These are phyloP conservation scores for Penicillium sp. DNA, from an alignment of 2,329 filamentous ascomycete species.

Conservation along the genomic window DNA sequence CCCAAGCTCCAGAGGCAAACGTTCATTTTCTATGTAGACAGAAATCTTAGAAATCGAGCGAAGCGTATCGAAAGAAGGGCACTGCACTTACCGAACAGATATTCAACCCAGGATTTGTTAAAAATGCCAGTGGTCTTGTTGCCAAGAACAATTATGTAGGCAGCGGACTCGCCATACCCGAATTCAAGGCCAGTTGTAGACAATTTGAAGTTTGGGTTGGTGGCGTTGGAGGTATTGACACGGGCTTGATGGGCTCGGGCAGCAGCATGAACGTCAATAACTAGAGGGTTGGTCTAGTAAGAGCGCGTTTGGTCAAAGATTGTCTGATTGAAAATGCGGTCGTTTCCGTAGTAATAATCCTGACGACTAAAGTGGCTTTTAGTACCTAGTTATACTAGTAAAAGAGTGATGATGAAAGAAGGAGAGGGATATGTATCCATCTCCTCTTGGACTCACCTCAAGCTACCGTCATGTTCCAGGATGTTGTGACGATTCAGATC, in stretches of 20 bases:
- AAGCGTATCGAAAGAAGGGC: no score
- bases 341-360: slow-evolving; percentile 9
- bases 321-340: slow-evolving; percentile 3
- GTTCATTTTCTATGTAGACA: background rate
- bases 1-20: background rate
- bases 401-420: no score
- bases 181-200: background rate
- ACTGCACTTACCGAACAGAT: background rate
- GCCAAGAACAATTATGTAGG: background rate
- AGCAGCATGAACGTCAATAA: background rate
- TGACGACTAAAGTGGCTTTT: slow-evolving; percentile 7
- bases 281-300: background rate
- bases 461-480: slow-evolving; percentile 22
- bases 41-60: background rate
- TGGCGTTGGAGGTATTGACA: background rate
- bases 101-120: background rate
- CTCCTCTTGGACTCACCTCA: no score
- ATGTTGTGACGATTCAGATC: slow-evolving; percentile 13
- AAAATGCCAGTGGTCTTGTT: background rate
- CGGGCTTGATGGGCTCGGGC: background rate
- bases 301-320: slow-evolving; percentile 9
- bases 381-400: background rate
- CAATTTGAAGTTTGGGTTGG: background rate
- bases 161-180: background rate
- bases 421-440: no score